These are phyloP conservation scores for Botrytis cinerea DNA, from an alignment of 2,329 filamentous ascomycete genomes.

Conservation along the genomic window DNA sequence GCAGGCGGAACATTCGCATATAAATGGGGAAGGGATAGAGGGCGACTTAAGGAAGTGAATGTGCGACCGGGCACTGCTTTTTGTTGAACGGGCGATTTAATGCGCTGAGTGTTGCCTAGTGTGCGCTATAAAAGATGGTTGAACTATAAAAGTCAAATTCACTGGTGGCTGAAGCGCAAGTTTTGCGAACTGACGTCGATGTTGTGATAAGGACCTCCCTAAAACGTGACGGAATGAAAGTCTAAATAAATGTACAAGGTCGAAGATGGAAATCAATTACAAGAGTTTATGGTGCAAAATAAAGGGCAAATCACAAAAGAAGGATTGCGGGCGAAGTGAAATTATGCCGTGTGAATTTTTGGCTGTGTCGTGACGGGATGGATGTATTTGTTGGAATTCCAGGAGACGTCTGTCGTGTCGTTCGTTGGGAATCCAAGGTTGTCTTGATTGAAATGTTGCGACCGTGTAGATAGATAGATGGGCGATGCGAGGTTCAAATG, in stretches of 20 bases:
- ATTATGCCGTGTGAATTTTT: slow-evolving; percentile 17
- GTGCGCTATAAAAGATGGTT: background rate
- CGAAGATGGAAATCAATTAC: slow-evolving; percentile 11
- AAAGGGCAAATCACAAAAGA: background rate
- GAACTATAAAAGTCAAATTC: slow-evolving; percentile 22
- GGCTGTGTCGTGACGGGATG: background rate
- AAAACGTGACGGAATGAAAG: slow-evolving; percentile 13
- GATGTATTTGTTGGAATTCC: background rate
- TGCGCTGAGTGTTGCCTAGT: background rate
- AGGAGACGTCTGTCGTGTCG: background rate
- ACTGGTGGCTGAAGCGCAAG: slow-evolving; percentile 14
- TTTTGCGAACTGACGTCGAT: slow-evolving; percentile 21
- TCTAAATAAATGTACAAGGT: slow-evolving; percentile 16
- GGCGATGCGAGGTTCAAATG: background rate
- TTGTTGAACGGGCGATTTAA: background rate
- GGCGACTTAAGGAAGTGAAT: background rate
- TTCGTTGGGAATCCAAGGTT: background rate
- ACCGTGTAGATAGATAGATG: background rate
- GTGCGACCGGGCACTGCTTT: slow-evolving; percentile 18
- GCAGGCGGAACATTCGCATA: slow-evolving; percentile 62
- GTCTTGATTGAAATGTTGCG: slow-evolving; percentile 12
- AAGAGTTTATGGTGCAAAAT: slow-evolving; percentile 17
- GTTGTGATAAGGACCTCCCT: slow-evolving; percentile 18
- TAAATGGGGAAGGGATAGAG: slow-evolving; percentile 28
- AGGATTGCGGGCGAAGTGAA: slow-evolving; percentile 12